Base-by-base conservation (phyloP, 2,329 filamentous ascomycete genomes). In the Scleromitrula shiraiana region DNA sequence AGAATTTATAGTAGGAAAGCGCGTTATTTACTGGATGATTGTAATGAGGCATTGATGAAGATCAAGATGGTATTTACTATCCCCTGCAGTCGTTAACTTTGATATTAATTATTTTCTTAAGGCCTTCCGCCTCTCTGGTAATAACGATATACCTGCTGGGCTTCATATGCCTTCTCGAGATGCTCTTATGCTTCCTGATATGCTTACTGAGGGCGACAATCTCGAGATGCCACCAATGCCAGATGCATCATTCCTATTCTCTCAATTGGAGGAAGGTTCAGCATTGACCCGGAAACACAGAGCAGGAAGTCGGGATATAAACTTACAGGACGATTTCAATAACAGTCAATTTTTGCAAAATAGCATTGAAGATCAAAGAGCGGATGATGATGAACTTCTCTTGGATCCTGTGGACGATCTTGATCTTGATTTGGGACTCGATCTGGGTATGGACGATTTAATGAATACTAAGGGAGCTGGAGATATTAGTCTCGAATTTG, bases 1-100 rank as follows among this genome's bases (percentile, higher is more conserved):
- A 82, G 91, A 64, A 98, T 98, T 63, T 98, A 98, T 69, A 94
- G 90, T 68, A 80, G 93, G 63, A 98, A 98, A 71, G 91, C 93
- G 63, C 85, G 90, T 61, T 98, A 98, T 68, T 73, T 98, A 42
- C 74, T 97, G 40, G 93, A 98, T 63, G 93, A 98, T 65, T 98
- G 93, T 70, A 96, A 95, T 62, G 93, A 98, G 69, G 91, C 91
- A 32, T 74, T 98, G 56, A 83, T 95, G 75, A 97, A 96, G 72
- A 96, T 98, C 62, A 96, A 97, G 66, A 94, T 97, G 89, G 91
- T 96, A 70, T 33, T 75, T 68, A 27, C 72, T 51, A 9, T 39
- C 9, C 27, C 20, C 15, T 10, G 19, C 4, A 26, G 20, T 38
- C 17, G 20, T 37, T 7, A 8, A 24, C 5, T 19, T 4, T 38